Percentiles rank a stretch among this genome's conserved stretches.
Evolutionary conservation across 768 basidiomycete species (phyloP).

Genomic region (Trametes cubensis): DNA sequence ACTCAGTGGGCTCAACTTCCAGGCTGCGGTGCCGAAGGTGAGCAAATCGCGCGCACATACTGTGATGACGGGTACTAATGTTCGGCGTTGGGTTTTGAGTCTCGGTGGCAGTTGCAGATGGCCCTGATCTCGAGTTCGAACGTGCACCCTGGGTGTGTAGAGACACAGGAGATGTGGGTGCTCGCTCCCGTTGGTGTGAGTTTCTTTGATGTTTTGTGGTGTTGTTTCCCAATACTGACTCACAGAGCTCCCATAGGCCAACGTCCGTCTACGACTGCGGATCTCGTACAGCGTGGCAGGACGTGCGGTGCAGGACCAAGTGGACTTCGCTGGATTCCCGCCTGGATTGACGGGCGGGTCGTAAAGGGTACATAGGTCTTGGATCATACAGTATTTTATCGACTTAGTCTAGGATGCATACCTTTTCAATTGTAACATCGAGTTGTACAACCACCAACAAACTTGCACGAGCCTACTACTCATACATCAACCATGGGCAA

Average conservation of each 20-base stretch:
- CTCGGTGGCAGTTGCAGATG: constrained; percentile 98
- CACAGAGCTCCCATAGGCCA: constrained; percentile 53
- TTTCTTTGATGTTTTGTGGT: constrained; percentile 23
- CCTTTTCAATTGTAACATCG: constrained; percentile 11
- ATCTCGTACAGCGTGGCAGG: constrained; percentile 77
- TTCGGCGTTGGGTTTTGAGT: constrained; percentile 46
- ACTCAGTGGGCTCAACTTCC: constrained; percentile 80
- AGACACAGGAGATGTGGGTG: constrained; percentile 96
- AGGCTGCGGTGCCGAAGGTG: constrained; percentile 97
- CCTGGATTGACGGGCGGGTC: constrained; percentile 60
- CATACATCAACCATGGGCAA: not conserved
- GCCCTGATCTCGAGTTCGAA: constrained; percentile 90
- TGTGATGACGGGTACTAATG: not conserved
- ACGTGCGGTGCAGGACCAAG: constrained; percentile 82
- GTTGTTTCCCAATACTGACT: constrained; percentile 1
- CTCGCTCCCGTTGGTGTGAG: constrained; percentile 85
- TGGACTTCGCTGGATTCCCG: constrained; percentile 92
- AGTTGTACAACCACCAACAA: no score
- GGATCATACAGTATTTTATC: constrained; percentile 11
- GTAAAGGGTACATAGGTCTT: constrained; percentile 23
- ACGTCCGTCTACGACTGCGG: constrained; percentile 81
- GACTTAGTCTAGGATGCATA: constrained; percentile 8
- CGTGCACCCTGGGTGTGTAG: constrained; percentile 73
- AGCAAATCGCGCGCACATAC: constrained; percentile 2
- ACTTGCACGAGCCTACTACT: not conserved